A percentile compares a stretch with the other conserved stretches of the same genome.
phyloP scores from a whole-genome alignment of 805 yeast species.

The Monosporozyma yasuniensis region DNA sequence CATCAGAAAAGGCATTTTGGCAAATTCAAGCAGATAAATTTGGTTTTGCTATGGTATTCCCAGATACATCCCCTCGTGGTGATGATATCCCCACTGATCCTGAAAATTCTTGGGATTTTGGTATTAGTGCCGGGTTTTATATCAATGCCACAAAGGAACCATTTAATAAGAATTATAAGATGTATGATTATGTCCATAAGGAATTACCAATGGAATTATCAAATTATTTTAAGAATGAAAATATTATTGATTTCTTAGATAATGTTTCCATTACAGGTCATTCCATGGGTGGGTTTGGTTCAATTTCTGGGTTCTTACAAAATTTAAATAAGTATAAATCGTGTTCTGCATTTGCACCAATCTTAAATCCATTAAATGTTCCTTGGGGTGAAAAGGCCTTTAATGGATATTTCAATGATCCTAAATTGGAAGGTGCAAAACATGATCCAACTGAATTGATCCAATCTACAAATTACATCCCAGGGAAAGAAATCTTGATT shows the following conservation, averaged over 20 bases:
- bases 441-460: slow-evolving; percentile 78
- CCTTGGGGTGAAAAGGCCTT: slow-evolving; percentile 90
- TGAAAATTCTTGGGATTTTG: slow-evolving; percentile 67
- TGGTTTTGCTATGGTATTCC: slow-evolving; percentile 84
- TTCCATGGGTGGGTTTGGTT: slow-evolving; percentile 98
- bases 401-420: slow-evolving; percentile 50
- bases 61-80: slow-evolving; percentile 96
- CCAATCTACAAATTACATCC: slow-evolving; percentile 32
- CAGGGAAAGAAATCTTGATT: slow-evolving; percentile 57
- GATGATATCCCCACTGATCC: slow-evolving; percentile 66
- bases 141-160: slow-evolving; percentile 72
- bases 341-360: slow-evolving; percentile 87
- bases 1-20: slow-evolving; percentile 86
- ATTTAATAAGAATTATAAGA: slow-evolving; percentile 64
- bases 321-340: slow-evolving; percentile 59
- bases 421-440: slow-evolving; percentile 44
- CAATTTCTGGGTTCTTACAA: slow-evolving; percentile 57
- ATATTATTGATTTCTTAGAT: slow-evolving; percentile 45
- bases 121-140: slow-evolving; percentile 93
- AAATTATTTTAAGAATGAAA: slow-evolving; percentile 23
- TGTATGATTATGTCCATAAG: slow-evolving; percentile 73
- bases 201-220: slow-evolving; percentile 57
- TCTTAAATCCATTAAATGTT: slow-evolving; percentile 63
- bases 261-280: slow-evolving; percentile 83
- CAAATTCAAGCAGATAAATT: slow-evolving; percentile 70